A percentile compares a stretch with the other conserved stretches of the same genome.
These are phyloP conservation scores for Bombardia bombarda DNA, from an alignment of 495 filamentous ascomycete species.

Conservation along the genomic window DNA sequence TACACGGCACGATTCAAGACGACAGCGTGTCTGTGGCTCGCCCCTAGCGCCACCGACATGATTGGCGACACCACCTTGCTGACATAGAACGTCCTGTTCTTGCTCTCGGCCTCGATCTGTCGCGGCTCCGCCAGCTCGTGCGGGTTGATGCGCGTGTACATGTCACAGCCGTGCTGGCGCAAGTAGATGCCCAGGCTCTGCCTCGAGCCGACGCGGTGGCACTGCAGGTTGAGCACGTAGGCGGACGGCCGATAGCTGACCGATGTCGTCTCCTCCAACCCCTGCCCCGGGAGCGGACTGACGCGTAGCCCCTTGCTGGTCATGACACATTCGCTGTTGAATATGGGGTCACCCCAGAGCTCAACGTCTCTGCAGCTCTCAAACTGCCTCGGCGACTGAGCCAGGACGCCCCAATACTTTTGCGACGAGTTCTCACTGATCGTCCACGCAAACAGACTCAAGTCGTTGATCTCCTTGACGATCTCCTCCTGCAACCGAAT, in stretches of 20 bases:
- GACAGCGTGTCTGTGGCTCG: slow-evolving; percentile 10
- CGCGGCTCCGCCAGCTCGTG: slow-evolving; percentile 1
- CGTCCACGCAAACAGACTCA: slow-evolving; percentile 10
- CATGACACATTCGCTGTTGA: slow-evolving; percentile 10
- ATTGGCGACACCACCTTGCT: slow-evolving; percentile 11
- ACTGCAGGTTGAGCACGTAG: slow-evolving; percentile 13
- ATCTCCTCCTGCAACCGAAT: slow-evolving; percentile 14
- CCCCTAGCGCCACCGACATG: slow-evolving; percentile 6
- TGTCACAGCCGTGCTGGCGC: slow-evolving; percentile 14
- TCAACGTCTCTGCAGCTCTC: neutral
- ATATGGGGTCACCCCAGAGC: slow-evolving; percentile 6
- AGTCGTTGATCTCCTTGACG: slow-evolving; percentile 11
- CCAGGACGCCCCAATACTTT: slow-evolving; percentile 9
- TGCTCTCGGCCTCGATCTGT: neutral
- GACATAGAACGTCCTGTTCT: slow-evolving; percentile 10
- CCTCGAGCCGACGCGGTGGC: neutral
- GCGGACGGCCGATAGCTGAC: slow-evolving; percentile 3
- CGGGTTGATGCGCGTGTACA: slow-evolving; percentile 12
- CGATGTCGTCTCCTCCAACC: neutral
- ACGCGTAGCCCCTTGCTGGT: slow-evolving; percentile 12
- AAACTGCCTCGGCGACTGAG: slow-evolving; percentile 6
- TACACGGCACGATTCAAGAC: slow-evolving; percentile 4
- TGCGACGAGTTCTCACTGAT: neutral
- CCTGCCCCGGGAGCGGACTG: slow-evolving; percentile 6
- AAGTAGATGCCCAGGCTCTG: slow-evolving; percentile 10